Evolutionary conservation across 176 grass and related monocot species (phyloP).

Genomic region (Oropetium thomaeum): DNA sequence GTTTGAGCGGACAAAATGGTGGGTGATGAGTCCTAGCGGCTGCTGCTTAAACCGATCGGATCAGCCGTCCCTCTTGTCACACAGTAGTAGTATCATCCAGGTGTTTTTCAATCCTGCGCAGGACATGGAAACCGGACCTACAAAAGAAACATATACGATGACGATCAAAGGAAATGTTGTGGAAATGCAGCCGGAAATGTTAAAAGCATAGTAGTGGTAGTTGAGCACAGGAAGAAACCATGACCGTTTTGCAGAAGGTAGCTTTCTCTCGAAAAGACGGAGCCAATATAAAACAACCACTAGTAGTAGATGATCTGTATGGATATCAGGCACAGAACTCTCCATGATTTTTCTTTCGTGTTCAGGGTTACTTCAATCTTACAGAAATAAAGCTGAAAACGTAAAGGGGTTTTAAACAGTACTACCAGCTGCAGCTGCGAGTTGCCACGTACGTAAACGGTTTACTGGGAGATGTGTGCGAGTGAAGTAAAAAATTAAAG

Average conservation of each 20-base stretch:
- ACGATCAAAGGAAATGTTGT: background rate
- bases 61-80: background rate
- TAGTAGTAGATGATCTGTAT: no score
- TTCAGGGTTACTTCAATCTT: background rate
- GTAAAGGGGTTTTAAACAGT: background rate
- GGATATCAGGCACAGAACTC: background rate
- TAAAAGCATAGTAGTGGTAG: conserved; percentile 9
- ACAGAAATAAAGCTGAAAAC: background rate
- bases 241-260: background rate
- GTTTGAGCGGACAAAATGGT: conserved; percentile 22
- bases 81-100: background rate
- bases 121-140: background rate
- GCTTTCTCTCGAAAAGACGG: background rate
- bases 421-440: background rate
- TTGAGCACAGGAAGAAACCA: background rate
- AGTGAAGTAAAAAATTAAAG: background rate
- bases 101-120: background rate
- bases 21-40: conserved; percentile 34
- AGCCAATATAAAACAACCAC: background rate
- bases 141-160: no score
- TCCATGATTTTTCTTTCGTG: background rate
- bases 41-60: background rate
- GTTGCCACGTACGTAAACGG: conserved; percentile 44
- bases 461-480: background rate
- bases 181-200: conserved; percentile 6